phyloP scores from a whole-genome alignment of 1,284 basidiomycete genomes.

The Pseudozyma sp. region DNA sequence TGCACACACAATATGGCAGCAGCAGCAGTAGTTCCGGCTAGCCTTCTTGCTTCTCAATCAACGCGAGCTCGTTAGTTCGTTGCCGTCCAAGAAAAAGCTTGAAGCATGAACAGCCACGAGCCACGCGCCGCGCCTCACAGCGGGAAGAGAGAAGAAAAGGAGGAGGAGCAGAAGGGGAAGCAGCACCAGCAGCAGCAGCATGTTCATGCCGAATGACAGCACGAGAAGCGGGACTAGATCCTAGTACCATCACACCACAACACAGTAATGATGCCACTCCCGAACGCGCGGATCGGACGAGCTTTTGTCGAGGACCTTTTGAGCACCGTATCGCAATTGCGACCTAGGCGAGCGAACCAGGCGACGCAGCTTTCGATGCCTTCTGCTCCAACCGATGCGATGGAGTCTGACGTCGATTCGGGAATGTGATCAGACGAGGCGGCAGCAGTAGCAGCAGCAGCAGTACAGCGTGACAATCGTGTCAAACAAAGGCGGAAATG shows the following conservation, averaged over 20 bases:
- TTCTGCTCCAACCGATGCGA: neutral
- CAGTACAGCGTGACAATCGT: slow-evolving; percentile 8
- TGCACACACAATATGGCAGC: neutral
- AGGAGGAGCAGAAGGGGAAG: neutral
- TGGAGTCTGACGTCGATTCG: neutral
- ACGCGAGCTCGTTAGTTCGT: neutral
- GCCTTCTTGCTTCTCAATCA: slow-evolving; percentile 1
- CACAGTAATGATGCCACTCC: neutral
- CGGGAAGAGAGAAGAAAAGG: neutral
- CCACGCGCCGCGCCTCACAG: slow-evolving; percentile 1
- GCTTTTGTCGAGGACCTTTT: neutral
- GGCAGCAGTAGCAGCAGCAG: neutral
- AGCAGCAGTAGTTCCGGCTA: neutral
- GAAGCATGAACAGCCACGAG: neutral
- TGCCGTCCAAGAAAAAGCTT: neutral
- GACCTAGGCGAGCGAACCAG: too few species aligned
- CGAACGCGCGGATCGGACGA: slow-evolving; percentile 16
- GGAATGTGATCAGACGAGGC: slow-evolving; percentile 10
- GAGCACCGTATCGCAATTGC: neutral
- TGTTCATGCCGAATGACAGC: slow-evolving; percentile 31
- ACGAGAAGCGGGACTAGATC: slow-evolving; percentile 18
- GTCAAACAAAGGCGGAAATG: slow-evolving; percentile 7
- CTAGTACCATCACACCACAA: too few species aligned
- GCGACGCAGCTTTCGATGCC: too few species aligned
- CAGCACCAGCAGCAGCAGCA: neutral